Conservation (phyloP, 352 stramenopile species). For the Globisporangium cederbergense region DNA sequence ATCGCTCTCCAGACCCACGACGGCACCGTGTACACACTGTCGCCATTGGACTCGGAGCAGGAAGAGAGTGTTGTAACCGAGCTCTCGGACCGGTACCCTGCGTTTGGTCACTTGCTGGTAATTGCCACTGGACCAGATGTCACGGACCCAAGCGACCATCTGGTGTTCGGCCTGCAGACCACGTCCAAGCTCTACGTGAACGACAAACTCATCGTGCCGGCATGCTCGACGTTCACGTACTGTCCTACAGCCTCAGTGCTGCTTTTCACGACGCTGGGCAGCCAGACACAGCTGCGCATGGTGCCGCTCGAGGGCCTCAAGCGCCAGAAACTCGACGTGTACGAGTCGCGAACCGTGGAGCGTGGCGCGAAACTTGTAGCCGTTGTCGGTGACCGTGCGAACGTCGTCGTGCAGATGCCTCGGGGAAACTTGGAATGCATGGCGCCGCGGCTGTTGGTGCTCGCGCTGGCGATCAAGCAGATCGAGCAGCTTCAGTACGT, state of each 20-base stretch:
- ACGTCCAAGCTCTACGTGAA: constrained; percentile 56
- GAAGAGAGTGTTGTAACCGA: constrained; percentile 9
- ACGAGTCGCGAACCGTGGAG: constrained; percentile 51
- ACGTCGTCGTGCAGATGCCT: constrained; percentile 69
- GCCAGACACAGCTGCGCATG: constrained; percentile 52
- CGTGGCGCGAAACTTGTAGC: constrained; percentile 61
- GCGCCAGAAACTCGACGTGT: constrained; percentile 16
- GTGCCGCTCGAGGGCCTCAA: constrained; percentile 30
- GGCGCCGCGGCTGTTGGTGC: constrained; percentile 52
- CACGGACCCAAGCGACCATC: neutral
- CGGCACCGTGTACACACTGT: constrained; percentile 33
- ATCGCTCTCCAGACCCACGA: constrained; percentile 40
- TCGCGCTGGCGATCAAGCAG: constrained; percentile 41
- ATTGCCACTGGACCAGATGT: constrained; percentile 10
- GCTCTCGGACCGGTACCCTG: constrained; percentile 21
- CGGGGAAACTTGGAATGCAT: constrained; percentile 77
- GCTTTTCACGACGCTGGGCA: constrained; percentile 65
- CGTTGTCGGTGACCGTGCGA: constrained; percentile 43
- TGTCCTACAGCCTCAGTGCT: constrained; percentile 36
- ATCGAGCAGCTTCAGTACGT: constrained; percentile 40
- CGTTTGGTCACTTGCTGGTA: constrained; percentile 40
- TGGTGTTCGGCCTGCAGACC: constrained; percentile 40
- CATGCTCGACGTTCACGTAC: constrained; percentile 66
- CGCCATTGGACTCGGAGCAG: neutral
- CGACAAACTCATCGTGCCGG: constrained; percentile 28